Base-by-base conservation (phyloP, 805 yeast genomes). In the Wickerhamiella hasegawae region DNA sequence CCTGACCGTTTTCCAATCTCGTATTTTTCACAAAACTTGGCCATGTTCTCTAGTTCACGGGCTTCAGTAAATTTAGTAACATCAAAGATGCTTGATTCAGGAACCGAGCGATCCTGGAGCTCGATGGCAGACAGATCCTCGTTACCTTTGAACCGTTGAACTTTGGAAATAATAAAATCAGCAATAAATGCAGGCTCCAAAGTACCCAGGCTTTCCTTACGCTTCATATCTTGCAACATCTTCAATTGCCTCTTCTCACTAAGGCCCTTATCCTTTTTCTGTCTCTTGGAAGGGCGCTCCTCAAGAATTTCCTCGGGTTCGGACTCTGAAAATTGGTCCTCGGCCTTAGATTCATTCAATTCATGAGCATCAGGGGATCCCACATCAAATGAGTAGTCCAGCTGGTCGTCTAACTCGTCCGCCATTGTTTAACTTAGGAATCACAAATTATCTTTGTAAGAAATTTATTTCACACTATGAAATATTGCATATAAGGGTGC, bases 391-490 rank as follows among this genome's bases (percentile, higher is more conserved):
- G 62, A 66, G 49, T 78, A 79, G 3, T 65, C 77, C 33, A 82
- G 59, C 2, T 83, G 87, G 51, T 81, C 93, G 34, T 80, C 85
- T 39, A 82, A 60, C 40, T 77, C 93, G 54, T 83, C 78, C 8
- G 42, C 48, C 37, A 27, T 29, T 18, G 22, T 14, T 19, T 18
- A 10, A 25, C 10, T 10, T 25, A 12, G 10, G 28, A 9, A 22
- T 11, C 11, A 11, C 24, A 9, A 22, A 22, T 9, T 22, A 11
- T 9, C 11, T 11, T 22, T 11, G 11, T 11, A 11, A 9, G 11
- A 22, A 6, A 25, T 25, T 25, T 10, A 6, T 25, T 9, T 5
- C n/a, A 25, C 28, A 25, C 28, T 25, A n/a, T 22, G 24, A 22
- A 22, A 22, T 8, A 11, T 22, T 11, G 24, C 11, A 22, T 22